Conservation (phyloP, 768 basidiomycete species). For the Lactifluus volemus region DNA sequence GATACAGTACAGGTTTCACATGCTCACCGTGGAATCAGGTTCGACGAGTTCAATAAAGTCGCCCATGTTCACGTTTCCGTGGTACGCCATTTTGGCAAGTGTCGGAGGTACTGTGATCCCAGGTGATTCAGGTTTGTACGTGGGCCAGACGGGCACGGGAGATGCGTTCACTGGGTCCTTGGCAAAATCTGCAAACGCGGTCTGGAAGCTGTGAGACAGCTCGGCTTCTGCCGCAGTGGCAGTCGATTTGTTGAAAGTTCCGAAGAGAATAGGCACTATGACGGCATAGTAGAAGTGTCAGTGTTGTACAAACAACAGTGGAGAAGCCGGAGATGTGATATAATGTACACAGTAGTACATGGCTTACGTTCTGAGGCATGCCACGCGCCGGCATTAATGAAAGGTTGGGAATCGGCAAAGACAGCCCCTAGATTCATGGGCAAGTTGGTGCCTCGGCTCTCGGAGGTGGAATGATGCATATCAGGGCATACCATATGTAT, state of each 20-base stretch:
- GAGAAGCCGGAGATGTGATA: too few species aligned
- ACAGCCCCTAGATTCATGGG: neutral
- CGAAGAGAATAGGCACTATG: conserved; percentile 23
- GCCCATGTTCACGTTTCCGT: neutral
- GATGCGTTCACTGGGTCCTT: neutral
- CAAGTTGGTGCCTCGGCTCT: neutral
- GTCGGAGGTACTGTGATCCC: neutral
- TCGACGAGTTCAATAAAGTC: neutral
- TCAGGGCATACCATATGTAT: neutral
- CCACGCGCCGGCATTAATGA: neutral
- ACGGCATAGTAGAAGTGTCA: neutral
- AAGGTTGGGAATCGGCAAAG: neutral
- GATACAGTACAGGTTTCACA: neutral
- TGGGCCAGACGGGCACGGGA: conserved; percentile 4
- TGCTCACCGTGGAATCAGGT: neutral
- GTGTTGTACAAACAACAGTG: neutral
- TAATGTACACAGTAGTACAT: too few species aligned
- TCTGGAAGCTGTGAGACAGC: conserved; percentile 21
- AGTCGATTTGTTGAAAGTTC: conserved; percentile 23
- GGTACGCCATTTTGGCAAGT: conserved; percentile 4
- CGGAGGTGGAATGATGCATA: too few species aligned
- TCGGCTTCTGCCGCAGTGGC: conserved; percentile 21
- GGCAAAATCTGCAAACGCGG: conserved; percentile 5
- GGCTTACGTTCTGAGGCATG: neutral
- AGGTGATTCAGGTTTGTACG: neutral